Base-by-base conservation (phyloP, 1,284 basidiomycete genomes). In the Coriolopsis trogii region DNA sequence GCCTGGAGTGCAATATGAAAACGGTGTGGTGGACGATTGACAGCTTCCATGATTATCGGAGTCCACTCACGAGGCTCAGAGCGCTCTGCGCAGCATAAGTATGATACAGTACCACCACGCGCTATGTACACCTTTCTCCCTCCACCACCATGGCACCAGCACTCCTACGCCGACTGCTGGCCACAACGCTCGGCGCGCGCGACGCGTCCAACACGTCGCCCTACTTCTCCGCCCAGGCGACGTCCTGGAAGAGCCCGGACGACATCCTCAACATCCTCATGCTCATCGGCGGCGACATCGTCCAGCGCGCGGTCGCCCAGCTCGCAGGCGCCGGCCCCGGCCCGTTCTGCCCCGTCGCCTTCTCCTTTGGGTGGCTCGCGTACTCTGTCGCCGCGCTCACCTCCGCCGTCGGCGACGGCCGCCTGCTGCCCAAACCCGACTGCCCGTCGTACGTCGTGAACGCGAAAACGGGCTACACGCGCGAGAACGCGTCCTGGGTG, bases 321-420 rank as follows among this genome's bases (percentile, higher is more conserved):
- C 64, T 71, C 37, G 57, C 63, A 28, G 63, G 63, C 5, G 54
- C 56, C 34, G 55, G 56, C 21, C 56, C 59, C 6, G 49, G 58
- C 40, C 50, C 41, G 48, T 58, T 70, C 53, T 59, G 60, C 30
- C 71, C 71, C 9, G 67, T 71, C 38, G 69, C 70, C 12, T 71
- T 72, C 55, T 69, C 67, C n/a, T 72, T 73, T 54, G 70, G 71
- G 26, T 73, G 70, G 70, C 67, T 71, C 29, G 65, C 65, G 13
- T 73, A 72, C 46, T 63, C 68, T n/a, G 57, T 73, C 52, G 58
- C 49, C 38, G 60, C 67, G 28, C 49, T 71, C 37, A 53, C 67
- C 12, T 55, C 60, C 20, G 60, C 61, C 5, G 53, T 71, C 23
- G 70, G 71, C 20, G 61, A 62, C 38, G 57, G 66, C 18, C 58